Base-by-base conservation (phyloP, 2,329 filamentous ascomycete species). In the Sarocladium strictum region DNA sequence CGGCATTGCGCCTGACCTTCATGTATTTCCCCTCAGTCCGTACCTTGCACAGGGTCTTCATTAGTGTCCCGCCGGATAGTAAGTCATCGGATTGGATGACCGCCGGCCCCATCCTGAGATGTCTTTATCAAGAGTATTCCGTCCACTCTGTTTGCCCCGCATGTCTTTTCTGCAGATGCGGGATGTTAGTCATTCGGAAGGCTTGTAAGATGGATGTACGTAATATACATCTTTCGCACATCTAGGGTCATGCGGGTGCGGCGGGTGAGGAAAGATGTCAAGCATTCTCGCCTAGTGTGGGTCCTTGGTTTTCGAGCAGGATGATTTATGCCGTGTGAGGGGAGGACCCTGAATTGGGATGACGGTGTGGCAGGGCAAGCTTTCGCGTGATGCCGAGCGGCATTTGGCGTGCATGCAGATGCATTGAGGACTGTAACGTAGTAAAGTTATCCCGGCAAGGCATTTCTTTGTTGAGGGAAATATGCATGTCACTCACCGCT, bases 341-440 rank as follows among this genome's bases (percentile, higher is more conserved):
- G 11, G 35, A 5, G 35, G 43, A 49, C 43, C 43, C 43, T 49
- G 43, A 32, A 49, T 32, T 12, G 26, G n/a, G 14, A 32, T 19
- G 12, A 32, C 5, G 15, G 40, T 7, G 40, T 21, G n/a, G 14
- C 24, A 21, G 10, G 29, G 17, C 14, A 32, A 9, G 27, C 27
- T 51, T 35, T 27, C 47, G 24, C 47, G 47, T 51, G 47, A 51
- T 35, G 29, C 26, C 17, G 27, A 47, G 43, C 43, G 43, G 43
- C 43, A 47, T 47, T 24, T 21, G 43, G 19, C 43, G 19, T 47
- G 23, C 24, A 47, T 27, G 7, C 10, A 3, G 12, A 21, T 43
- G 38, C 38, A 23, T 43, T 21, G 17, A 7, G 38, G 9, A 4
- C 17, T 7, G 23, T 14, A 7, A 7, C 14, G 35, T 23, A 43